Evolutionary conservation across 805 yeast species (phyloP), one percentile per base, ranked within the genome.

Genomic region (Lipomyces yamadae): DNA sequence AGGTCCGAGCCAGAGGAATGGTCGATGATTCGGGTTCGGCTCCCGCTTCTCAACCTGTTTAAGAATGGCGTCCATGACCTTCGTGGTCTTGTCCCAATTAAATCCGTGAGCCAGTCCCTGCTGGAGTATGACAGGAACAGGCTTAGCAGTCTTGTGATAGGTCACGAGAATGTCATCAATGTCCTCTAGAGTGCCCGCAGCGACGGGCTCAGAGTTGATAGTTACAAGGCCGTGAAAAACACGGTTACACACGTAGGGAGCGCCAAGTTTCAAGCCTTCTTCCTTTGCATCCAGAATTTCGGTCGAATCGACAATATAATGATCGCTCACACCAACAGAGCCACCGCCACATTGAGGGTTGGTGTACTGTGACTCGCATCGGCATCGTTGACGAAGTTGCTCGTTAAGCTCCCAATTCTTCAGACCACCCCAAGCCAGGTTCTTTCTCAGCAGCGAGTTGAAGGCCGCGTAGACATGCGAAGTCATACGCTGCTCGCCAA

Each of bases 321-420:
- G 71, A 53, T 67, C 71, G 32, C 68, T 66, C 45, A 57, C 50
- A 18, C 69, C 69, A 56, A 66, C 54, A 6, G 61, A 30, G 3
- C 62, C 62, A 24, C 70, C 69, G 24, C 67, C 66, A 34, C 71
- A 68, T 32, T 68, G 71, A 32, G 67, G 61, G 62, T 68, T 68
- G 37, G 70, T 68, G 62, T 68, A 68, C 63, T 66, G 70, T 8
- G 67, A 33, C 35, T 68, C 67, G 56, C 71, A 68, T n/a, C 71
- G 61, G 62, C 71, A 68, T 24, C 71, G 69, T 48, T 62, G 69
- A 10, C 67, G 65, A 34, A 60, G 64, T 53, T 66, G 71, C 58
- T 68, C 71, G 61, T 55, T 67, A 4, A 68, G 64, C 53, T 68
- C 71, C 71, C 71, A 68, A 61, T 68, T 62, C 60, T 67, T 67